These are phyloP conservation scores for Aspergillus ruber DNA, from an alignment of 2,329 filamentous ascomycete genomes.

Conservation along the genomic window DNA sequence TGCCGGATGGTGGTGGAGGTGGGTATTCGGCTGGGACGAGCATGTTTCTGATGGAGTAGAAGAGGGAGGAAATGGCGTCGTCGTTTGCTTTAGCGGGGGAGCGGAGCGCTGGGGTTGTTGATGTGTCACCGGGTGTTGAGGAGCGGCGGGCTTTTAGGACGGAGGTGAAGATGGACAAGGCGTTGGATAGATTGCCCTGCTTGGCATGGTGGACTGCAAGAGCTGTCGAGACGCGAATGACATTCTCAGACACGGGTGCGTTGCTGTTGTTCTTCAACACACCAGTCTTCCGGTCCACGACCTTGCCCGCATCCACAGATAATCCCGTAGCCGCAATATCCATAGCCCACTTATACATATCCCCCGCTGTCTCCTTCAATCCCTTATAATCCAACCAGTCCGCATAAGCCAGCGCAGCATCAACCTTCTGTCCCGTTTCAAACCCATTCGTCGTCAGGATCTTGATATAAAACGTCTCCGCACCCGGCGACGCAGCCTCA, in stretches of 20 bases:
- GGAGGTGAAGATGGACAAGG: constrained; percentile 79
- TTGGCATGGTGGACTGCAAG: constrained; percentile 72
- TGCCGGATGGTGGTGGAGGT: constrained; percentile 62
- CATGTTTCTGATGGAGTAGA: constrained; percentile 36
- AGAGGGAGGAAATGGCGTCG: constrained; percentile 26
- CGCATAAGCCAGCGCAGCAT: constrained; percentile 75
- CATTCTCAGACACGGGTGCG: constrained; percentile 59
- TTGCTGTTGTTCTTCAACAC: constrained; percentile 55
- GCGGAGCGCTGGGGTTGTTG: constrained; percentile 17
- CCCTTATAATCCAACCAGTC: constrained; percentile 78
- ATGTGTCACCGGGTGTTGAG: constrained; percentile 38
- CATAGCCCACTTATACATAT: constrained; percentile 69
- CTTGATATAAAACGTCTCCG: constrained; percentile 73
- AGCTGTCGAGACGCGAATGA: constrained; percentile 68
- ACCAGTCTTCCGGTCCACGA: constrained; percentile 58
- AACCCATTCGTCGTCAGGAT: constrained; percentile 77
- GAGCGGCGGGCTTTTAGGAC: constrained; percentile 68
- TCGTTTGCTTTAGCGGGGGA: constrained; percentile 15
- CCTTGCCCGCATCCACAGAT: constrained; percentile 35
- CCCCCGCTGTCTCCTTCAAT: constrained; percentile 56
- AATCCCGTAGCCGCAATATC: constrained; percentile 62
- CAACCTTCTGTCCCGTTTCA: constrained; percentile 67
- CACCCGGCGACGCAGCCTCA: constrained; percentile 59
- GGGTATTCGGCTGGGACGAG: constrained; percentile 60
- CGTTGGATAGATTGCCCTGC: constrained; percentile 57